Evolutionary conservation across 2,329 filamentous ascomycete genomes (phyloP), one percentile per base, ranked within the genome.

Genomic region (Trichoderma semiorbis): DNA sequence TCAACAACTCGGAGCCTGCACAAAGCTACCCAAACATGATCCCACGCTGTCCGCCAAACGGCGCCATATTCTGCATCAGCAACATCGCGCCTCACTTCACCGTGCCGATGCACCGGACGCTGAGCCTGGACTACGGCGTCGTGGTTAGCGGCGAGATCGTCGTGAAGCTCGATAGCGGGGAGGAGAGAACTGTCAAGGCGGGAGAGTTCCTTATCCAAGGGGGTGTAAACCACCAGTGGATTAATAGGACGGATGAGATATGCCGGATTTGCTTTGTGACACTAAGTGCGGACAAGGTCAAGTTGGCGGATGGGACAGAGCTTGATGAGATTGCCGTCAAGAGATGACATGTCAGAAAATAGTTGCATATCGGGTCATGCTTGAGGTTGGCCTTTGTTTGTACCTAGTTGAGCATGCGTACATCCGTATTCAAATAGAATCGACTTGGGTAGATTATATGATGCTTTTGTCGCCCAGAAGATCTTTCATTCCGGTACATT

Each of bases 211-310:
- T 84, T 39, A 77, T 85, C 0, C 81, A 84, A 74, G 77, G 81
- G 47, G 84, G 84, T 0, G 79, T 78, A 10, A 84, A 82, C 69
- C 85, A 87, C 75, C 76, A 77, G 11, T 87, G 84, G 83, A 75
- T 79, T 18, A 85, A 86, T 72, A 77, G 79, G 18, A 79, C 79
- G 0, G 73, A 78, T 2, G 78, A 81, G 63, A 73, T 79, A 21
- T 84, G 82, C 65, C 77, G 81, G 24, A 77, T 85, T 1, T 75
- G 83, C 53, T 82, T 79, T 69, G 80, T 85, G 39, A 80, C 81
- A 78, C 75, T 85, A 4, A 80, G 80, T 10, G 78, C 80, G 18
- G 79, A 84, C 60, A 81, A 82, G 75, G 75, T 86, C 62, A 75
- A 76, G 62, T 77, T 83, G 12, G 76, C 73, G 28, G 77, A 82